These are phyloP conservation scores for Macrolepiota dolichaula DNA, from an alignment of 768 basidiomycete species.

Conservation along the genomic window DNA sequence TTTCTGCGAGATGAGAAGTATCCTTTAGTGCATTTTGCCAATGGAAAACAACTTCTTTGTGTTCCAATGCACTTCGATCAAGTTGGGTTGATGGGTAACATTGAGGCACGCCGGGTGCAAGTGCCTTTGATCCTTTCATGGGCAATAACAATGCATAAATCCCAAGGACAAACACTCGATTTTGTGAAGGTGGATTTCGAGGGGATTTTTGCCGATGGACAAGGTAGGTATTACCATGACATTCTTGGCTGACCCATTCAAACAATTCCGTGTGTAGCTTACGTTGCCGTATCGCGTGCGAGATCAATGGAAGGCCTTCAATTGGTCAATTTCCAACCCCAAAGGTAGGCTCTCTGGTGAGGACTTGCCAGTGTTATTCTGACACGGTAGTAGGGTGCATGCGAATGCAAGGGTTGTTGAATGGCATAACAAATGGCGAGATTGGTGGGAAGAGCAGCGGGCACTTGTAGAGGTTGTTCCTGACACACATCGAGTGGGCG, in stretches of 20 bases:
- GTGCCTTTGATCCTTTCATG: conserved; percentile 62
- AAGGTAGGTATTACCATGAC: conserved; percentile 41
- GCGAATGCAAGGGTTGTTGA: conserved; percentile 8
- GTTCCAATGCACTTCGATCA: conserved; percentile 55
- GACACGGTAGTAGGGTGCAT: not conserved
- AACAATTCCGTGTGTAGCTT: conserved; percentile 33
- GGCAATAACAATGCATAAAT: conserved; percentile 86
- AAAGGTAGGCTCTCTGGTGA: conserved; percentile 36
- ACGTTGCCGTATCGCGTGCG: conserved; percentile 70
- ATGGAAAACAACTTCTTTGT: conserved; percentile 44
- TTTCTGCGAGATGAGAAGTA: conserved; percentile 27
- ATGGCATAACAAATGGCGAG: conserved; percentile 11
- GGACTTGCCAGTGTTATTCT: not conserved
- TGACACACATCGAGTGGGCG: not conserved
- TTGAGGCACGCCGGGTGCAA: conserved; percentile 60
- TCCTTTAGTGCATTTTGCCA: conserved; percentile 60
- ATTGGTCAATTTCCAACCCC: conserved; percentile 56
- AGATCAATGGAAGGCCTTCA: conserved; percentile 60
- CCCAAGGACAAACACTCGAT: conserved; percentile 82
- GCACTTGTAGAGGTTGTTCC: not conserved
- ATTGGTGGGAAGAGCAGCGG: not conserved
- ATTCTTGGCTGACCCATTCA: not conserved
- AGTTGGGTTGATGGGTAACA: conserved; percentile 48
- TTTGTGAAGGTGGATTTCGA: conserved; percentile 76
- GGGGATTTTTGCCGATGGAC: conserved; percentile 72